Percentiles rank a stretch among this genome's conserved stretches.
phyloP scores from a whole-genome alignment of 148 eudicot genomes.

The Oxyria digyna region DNA sequence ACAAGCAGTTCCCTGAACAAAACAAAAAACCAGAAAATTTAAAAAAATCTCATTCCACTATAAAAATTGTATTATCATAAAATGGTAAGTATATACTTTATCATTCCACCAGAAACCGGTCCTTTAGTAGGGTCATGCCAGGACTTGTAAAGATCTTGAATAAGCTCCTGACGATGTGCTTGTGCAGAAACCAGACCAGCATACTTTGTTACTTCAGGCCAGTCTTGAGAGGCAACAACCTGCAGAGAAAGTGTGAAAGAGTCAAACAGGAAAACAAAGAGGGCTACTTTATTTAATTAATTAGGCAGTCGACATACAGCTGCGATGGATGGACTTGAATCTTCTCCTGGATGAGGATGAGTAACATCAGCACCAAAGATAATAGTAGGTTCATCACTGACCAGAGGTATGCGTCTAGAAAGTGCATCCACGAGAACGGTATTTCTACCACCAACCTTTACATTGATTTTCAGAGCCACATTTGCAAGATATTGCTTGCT shows the following conservation, averaged over 20 bases:
- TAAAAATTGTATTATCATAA: constrained; percentile 14
- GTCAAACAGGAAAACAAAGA: not conserved
- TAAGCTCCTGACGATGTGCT: constrained; percentile 69
- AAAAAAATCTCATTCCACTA: constrained; percentile 46
- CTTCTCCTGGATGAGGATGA: constrained; percentile 80
- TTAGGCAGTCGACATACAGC: constrained; percentile 32
- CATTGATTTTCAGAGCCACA: constrained; percentile 60
- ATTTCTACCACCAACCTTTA: constrained; percentile 71
- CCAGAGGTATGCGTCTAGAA: constrained; percentile 51
- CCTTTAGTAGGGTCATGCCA: constrained; percentile 63
- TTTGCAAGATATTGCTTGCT: constrained; percentile 63
- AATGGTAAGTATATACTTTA: constrained; percentile 30
- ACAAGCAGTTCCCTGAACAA: constrained; percentile 60
- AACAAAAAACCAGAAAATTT: not conserved
- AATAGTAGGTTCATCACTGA: constrained; percentile 57
- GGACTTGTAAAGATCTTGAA: constrained; percentile 54
- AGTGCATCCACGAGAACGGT: constrained; percentile 62
- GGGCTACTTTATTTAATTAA: not conserved
- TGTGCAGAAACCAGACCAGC: constrained; percentile 75
- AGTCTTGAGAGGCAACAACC: constrained; percentile 84
- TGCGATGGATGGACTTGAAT: constrained; percentile 73
- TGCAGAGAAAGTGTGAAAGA: constrained; percentile 7
- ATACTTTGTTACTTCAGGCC: constrained; percentile 79
- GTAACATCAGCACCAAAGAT: constrained; percentile 83
- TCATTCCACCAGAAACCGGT: constrained; percentile 57